phyloP scores from a whole-genome alignment of 2,329 filamentous ascomycete species.

The Aspergillus phoenicis region DNA sequence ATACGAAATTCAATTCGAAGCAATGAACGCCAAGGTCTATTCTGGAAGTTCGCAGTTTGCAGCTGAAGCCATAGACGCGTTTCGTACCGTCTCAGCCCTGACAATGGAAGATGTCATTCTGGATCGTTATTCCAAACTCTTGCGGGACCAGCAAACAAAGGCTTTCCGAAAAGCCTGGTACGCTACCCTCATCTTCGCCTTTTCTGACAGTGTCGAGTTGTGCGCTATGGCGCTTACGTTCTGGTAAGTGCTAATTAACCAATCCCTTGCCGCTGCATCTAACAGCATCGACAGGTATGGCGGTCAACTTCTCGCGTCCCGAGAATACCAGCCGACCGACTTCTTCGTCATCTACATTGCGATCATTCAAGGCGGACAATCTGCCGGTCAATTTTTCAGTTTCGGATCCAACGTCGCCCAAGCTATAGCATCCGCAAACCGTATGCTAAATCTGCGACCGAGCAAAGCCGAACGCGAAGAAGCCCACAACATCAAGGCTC shows the following conservation, averaged over 20 bases:
- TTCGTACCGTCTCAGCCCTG: conserved; percentile 70
- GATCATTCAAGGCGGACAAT: conserved; percentile 67
- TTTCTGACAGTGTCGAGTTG: conserved; percentile 68
- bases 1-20: conserved; percentile 69
- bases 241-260: conserved; percentile 45
- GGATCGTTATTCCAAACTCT: conserved; percentile 61
- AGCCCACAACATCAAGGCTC: background rate
- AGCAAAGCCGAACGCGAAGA: conserved; percentile 14
- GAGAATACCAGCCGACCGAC: conserved; percentile 51
- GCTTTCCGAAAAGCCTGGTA: conserved; percentile 65
- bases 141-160: conserved; percentile 59
- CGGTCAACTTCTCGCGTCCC: conserved; percentile 58
- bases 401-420: conserved; percentile 60
- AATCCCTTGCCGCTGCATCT: too few relatives aligned
- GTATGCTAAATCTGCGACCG: conserved; percentile 36
- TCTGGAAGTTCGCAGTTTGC: conserved; percentile 73
- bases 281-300: conserved; percentile 38
- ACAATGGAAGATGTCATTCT: conserved; percentile 70
- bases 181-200: conserved; percentile 67
- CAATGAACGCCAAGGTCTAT: conserved; percentile 69
- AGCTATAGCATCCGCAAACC: conserved; percentile 41
- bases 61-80: conserved; percentile 72
- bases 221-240: conserved; percentile 64
- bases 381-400: conserved; percentile 66
- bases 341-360: conserved; percentile 67